Evolutionary conservation across 2,329 filamentous ascomycete species (phyloP).

Genomic region (Nectriaceae sp.): DNA sequence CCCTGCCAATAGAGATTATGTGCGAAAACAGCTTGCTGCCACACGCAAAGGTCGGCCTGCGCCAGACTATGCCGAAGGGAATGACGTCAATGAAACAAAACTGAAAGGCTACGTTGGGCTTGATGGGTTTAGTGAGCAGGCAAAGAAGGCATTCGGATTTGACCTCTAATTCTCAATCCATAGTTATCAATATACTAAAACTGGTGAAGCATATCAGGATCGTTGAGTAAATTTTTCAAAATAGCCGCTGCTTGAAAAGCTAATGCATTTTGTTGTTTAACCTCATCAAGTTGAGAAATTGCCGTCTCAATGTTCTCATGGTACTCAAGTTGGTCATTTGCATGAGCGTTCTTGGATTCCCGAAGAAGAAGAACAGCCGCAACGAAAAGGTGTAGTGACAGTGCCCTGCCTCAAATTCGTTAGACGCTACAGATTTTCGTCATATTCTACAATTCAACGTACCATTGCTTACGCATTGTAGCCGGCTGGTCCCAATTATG

Average conservation of each 20-base stretch:
- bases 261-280: constrained; percentile 7
- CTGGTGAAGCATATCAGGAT: not conserved
- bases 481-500: constrained; percentile 14
- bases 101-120: constrained; percentile 15
- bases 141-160: constrained; percentile 13
- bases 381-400: constrained; percentile 9
- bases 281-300: constrained; percentile 6
- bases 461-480: constrained; percentile 15
- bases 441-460: not conserved
- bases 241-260: constrained; percentile 4
- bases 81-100: constrained; percentile 11
- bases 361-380: constrained; percentile 7
- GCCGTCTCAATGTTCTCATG: constrained; percentile 4
- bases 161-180: not conserved
- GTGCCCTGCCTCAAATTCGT: not conserved
- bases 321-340: not conserved
- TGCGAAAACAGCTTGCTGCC: constrained; percentile 18
- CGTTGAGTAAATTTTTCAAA: not conserved
- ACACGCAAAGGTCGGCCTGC: constrained; percentile 9
- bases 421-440: not conserved
- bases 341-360: constrained; percentile 1
- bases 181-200: not conserved
- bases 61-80: constrained; percentile 7
- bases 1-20: constrained; percentile 21
- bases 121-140: constrained; percentile 6